These are phyloP conservation scores for Kalaharituber pfeilii DNA, from an alignment of 2,329 filamentous ascomycete species.

Conservation along the genomic window DNA sequence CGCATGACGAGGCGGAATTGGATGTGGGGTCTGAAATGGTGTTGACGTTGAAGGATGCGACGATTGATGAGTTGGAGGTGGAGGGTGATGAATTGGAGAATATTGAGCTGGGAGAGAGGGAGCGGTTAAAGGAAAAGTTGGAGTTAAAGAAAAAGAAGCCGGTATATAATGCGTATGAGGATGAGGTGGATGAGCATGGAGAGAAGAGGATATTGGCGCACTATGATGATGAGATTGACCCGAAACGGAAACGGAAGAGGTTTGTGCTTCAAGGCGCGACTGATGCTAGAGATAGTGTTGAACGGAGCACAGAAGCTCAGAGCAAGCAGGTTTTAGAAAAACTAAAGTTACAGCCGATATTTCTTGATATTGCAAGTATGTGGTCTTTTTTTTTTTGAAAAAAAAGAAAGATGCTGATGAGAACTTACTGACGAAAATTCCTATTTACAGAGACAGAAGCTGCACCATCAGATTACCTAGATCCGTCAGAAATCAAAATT, in stretches of 20 bases:
- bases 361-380: constrained; percentile 51
- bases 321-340: constrained; percentile 39
- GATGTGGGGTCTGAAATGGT: constrained; percentile 63
- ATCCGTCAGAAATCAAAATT: constrained; percentile 71
- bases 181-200: constrained; percentile 42
- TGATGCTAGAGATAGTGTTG: constrained; percentile 41
- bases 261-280: constrained; percentile 76
- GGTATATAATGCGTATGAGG: constrained; percentile 68
- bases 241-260: constrained; percentile 61
- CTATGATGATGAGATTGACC: constrained; percentile 88
- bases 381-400: constrained; percentile 6
- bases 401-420: neutral
- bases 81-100: constrained; percentile 80
- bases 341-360: constrained; percentile 52
- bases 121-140: constrained; percentile 56
- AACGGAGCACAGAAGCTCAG: constrained; percentile 37
- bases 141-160: constrained; percentile 80
- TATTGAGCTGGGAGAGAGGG: constrained; percentile 49
- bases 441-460: neutral
- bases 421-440: no score
- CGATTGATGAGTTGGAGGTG: constrained; percentile 59
- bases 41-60: constrained; percentile 82
- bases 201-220: constrained; percentile 59
- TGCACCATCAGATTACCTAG: constrained; percentile 71
- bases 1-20: constrained; percentile 67